Evolutionary conservation across 108 stramenopile genomes (phyloP).

Genomic region (Mediolabrus comicus): DNA sequence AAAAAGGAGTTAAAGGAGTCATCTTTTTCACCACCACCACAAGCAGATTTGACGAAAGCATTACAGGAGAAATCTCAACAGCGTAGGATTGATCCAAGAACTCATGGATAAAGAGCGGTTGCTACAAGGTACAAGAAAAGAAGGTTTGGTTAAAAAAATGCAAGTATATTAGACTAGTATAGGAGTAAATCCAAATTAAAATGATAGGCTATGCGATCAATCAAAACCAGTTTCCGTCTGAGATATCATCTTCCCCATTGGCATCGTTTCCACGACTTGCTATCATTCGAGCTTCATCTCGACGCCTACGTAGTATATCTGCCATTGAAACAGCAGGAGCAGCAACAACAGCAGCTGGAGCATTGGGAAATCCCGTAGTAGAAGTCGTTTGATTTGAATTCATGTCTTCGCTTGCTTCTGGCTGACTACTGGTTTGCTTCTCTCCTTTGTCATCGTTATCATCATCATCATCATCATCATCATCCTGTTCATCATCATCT

Average conservation of each 20-base stretch:
- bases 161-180: not conserved
- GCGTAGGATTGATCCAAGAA: conserved; percentile 22
- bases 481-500: conserved; percentile 7
- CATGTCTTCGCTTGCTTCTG: not conserved
- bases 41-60: conserved; percentile 12
- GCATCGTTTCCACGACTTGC: not conserved
- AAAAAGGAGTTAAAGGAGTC: not conserved
- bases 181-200: not conserved
- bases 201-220: too few species aligned
- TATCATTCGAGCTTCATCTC: conserved; percentile 7
- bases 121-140: not conserved
- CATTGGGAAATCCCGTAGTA: not conserved
- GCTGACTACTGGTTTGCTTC: not conserved
- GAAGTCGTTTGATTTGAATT: not conserved
- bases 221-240: conserved; percentile 18
- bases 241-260: not conserved
- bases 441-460: not conserved
- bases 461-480: conserved; percentile 2
- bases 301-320: conserved; percentile 5
- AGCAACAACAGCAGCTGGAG: too few species aligned
- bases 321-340: conserved; percentile 4
- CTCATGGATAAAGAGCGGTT: conserved; percentile 16
- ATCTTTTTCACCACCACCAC: not conserved
- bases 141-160: not conserved
- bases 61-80: conserved; percentile 14